Conservation (phyloP, 495 filamentous ascomycete genomes). For the Neurospora sublineolata region DNA sequence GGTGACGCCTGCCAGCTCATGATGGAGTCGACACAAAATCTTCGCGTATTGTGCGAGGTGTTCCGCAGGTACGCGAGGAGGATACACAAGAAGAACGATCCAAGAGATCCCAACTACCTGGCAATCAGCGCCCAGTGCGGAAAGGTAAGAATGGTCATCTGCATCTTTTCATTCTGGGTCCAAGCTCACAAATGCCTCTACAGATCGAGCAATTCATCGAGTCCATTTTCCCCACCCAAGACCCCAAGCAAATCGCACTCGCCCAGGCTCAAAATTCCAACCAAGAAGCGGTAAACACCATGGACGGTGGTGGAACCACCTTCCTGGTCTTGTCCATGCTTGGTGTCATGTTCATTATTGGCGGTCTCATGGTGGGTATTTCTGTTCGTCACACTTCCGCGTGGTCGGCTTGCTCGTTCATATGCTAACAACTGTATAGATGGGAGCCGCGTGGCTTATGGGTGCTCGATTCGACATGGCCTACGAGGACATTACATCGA, state of each 20-base stretch:
- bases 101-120: conserved; percentile 84
- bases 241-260: conserved; percentile 33
- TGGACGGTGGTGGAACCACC: conserved; percentile 25
- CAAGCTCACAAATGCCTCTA: conserved; percentile 1
- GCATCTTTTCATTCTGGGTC: background rate
- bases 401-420: background rate
- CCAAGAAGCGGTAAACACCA: conserved; percentile 10
- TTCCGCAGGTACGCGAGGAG: conserved; percentile 65
- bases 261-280: conserved; percentile 16
- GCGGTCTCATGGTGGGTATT: conserved; percentile 34
- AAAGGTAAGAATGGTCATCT: conserved; percentile 46
- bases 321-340: conserved; percentile 24
- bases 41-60: conserved; percentile 62
- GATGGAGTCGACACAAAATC: conserved; percentile 83
- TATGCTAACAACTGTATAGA: conserved; percentile 28
- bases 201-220: conserved; percentile 98
- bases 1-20: conserved; percentile 86
- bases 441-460: conserved; percentile 53
- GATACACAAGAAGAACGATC: conserved; percentile 92
- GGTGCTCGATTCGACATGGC: conserved; percentile 49
- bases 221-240: conserved; percentile 70
- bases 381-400: background rate
- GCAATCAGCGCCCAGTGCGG: conserved; percentile 86
- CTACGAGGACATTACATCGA: conserved; percentile 22
- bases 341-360: conserved; percentile 24